Percentiles rank a stretch among this genome's conserved stretches.
Conservation (phyloP, 768 basidiomycete species). For the Dioszegia crocea region DNA sequence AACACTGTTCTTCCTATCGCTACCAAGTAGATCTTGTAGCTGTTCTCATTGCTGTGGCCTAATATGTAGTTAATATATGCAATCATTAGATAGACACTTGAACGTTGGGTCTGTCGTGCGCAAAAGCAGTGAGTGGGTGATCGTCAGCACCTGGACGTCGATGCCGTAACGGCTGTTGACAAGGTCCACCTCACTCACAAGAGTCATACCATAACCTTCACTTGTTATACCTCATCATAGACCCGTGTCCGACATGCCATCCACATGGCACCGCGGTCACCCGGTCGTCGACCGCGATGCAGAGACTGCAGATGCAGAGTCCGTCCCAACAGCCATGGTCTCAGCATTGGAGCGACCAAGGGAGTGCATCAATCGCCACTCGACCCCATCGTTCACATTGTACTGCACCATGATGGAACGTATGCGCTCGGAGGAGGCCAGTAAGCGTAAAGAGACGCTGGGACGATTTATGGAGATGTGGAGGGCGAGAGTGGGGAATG, state of each 20-base stretch:
- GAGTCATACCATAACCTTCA: too few relatives aligned
- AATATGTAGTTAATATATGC: background rate
- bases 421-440: slow-evolving; percentile 68
- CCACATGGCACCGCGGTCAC: background rate
- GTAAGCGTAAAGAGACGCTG: slow-evolving; percentile 67
- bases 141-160: too few relatives aligned
- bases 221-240: too few relatives aligned
- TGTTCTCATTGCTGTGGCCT: background rate
- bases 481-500: slow-evolving; percentile 77
- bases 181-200: background rate
- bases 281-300: background rate
- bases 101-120: too few relatives aligned
- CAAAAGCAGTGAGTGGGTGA: too few relatives aligned
- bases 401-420: slow-evolving; percentile 65
- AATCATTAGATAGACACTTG: too few relatives aligned
- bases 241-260: too few relatives aligned
- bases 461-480: slow-evolving; percentile 76
- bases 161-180: background rate
- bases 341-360: slow-evolving; percentile 30
- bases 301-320: background rate
- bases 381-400: slow-evolving; percentile 35
- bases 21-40: slow-evolving; percentile 21
- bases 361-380: slow-evolving; percentile 36
- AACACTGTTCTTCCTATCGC: slow-evolving; percentile 58
- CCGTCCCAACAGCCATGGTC: background rate